Evolutionary conservation across 2,329 filamentous ascomycete species (phyloP).

Genomic region (Dactylellina haptotyla): DNA sequence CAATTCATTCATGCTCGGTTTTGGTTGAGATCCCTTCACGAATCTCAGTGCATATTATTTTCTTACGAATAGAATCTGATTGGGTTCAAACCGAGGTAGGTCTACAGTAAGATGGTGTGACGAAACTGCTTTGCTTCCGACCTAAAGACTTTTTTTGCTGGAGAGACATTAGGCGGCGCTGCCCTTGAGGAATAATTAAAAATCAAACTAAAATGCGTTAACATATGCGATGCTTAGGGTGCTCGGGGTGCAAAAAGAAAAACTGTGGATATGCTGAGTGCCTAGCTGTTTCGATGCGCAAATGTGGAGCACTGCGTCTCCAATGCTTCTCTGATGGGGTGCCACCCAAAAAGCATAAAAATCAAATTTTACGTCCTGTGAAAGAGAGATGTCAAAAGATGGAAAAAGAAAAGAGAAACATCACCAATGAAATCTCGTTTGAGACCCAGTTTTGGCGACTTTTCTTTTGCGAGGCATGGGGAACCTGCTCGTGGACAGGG

Average conservation of each 20-base stretch:
- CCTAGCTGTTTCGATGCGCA: constrained; percentile 44
- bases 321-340: constrained; percentile 23
- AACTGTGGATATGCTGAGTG: constrained; percentile 32
- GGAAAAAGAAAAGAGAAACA: constrained; percentile 52
- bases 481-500: constrained; percentile 11
- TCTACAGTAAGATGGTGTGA: constrained; percentile 23
- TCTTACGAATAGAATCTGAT: constrained; percentile 10
- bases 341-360: constrained; percentile 38
- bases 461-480: constrained; percentile 23
- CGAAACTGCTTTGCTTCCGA: constrained; percentile 31
- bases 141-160: constrained; percentile 17
- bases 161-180: constrained; percentile 53
- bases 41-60: constrained; percentile 5
- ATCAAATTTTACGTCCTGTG: constrained; percentile 41
- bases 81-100: constrained; percentile 50
- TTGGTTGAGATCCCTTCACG: constrained; percentile 6
- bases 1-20: constrained; percentile 30
- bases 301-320: constrained; percentile 40
- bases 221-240: constrained; percentile 41
- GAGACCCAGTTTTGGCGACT: constrained; percentile 4
- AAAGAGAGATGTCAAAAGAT: neutral
- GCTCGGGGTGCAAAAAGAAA: constrained; percentile 14
- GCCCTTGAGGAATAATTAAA: constrained; percentile 50
- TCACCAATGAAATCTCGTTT: constrained; percentile 43
- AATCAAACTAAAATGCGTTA: constrained; percentile 44